Conservation (phyloP, 305 asterid species). For the Monarda citriodora region DNA sequence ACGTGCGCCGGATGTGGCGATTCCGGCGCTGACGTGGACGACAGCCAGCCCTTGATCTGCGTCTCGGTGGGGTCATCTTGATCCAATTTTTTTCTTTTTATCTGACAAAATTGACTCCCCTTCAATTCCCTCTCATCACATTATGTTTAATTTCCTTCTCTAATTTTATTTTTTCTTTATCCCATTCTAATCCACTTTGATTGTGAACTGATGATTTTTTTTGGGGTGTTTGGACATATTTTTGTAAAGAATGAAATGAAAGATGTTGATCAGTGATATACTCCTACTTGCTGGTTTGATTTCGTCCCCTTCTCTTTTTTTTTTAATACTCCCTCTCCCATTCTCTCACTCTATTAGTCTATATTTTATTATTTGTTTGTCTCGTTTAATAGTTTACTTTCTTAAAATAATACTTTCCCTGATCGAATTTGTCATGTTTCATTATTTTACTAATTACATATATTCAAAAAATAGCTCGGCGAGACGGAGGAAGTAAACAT, state of each 20-base stretch:
- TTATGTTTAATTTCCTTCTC: neutral
- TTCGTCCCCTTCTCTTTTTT: too few species aligned
- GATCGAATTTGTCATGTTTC: too few species aligned
- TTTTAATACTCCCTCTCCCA: too few species aligned
- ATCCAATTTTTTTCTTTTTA: neutral
- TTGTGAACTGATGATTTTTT: constrained; percentile 30
- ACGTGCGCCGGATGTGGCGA: constrained; percentile 61
- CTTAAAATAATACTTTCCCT: too few species aligned
- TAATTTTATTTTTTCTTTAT: constrained; percentile 1
- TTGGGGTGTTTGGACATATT: constrained; percentile 14
- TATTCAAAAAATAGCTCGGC: too few species aligned
- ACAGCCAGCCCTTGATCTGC: constrained; percentile 59
- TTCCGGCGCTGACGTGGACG: constrained; percentile 31
- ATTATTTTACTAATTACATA: too few species aligned
- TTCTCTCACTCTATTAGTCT: too few species aligned
- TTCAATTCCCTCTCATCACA: neutral
- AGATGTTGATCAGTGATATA: constrained; percentile 1
- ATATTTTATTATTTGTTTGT: too few species aligned
- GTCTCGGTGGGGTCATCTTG: constrained; percentile 52
- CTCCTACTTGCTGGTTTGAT: too few species aligned
- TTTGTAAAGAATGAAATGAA: constrained; percentile 17
- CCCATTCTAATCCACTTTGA: constrained; percentile 23
- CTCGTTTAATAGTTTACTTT: too few species aligned
- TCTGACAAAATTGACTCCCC: constrained; percentile 13
- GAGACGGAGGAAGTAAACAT: too few species aligned